A percentile compares a stretch with the other conserved stretches of the same genome.
phyloP scores from a whole-genome alignment of 2,329 filamentous ascomycete species.

The Ophiognomonia clavigignenti-juglandacearum region DNA sequence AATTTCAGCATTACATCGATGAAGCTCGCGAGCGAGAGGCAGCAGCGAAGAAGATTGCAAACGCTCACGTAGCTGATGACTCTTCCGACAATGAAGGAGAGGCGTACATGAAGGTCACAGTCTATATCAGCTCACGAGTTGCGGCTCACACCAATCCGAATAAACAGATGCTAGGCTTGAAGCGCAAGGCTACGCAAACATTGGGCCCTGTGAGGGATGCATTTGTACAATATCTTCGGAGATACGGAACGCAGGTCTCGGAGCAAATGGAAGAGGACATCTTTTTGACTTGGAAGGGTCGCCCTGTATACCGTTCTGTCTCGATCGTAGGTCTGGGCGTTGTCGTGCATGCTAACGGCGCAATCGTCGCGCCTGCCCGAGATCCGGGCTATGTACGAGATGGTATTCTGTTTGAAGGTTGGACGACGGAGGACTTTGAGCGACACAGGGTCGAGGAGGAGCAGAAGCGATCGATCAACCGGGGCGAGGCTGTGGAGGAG shows the following conservation, averaged over 20 bases:
- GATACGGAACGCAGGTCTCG: background rate
- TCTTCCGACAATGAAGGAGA: constrained; percentile 15
- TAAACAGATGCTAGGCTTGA: constrained; percentile 8
- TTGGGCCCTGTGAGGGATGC: constrained; percentile 6
- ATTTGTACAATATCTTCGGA: constrained; percentile 1
- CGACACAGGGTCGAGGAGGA: constrained; percentile 45
- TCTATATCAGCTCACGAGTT: constrained; percentile 66
- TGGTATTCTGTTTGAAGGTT: constrained; percentile 70
- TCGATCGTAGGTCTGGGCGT: constrained; percentile 67
- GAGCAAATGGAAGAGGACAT: constrained; percentile 43
- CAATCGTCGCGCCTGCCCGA: constrained; percentile 29
- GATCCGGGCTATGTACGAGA: constrained; percentile 41
- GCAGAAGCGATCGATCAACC: constrained; percentile 36
- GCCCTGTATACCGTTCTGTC: constrained; percentile 69
- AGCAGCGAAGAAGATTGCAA: constrained; percentile 21
- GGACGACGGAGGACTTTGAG: constrained; percentile 61
- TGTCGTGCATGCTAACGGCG: constrained; percentile 36
- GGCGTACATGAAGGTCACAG: constrained; percentile 41
- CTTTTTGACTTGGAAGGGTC: constrained; percentile 75
- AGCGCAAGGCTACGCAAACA: constrained; percentile 8
- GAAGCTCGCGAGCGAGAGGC: constrained; percentile 32
- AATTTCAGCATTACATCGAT: constrained; percentile 41
- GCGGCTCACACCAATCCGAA: constrained; percentile 29
- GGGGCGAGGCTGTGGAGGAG: constrained; percentile 34
- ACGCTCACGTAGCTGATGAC: constrained; percentile 15